Conservation (phyloP, 202 grass and related monocot species). For the Miscanthus sacchariflorus region DNA sequence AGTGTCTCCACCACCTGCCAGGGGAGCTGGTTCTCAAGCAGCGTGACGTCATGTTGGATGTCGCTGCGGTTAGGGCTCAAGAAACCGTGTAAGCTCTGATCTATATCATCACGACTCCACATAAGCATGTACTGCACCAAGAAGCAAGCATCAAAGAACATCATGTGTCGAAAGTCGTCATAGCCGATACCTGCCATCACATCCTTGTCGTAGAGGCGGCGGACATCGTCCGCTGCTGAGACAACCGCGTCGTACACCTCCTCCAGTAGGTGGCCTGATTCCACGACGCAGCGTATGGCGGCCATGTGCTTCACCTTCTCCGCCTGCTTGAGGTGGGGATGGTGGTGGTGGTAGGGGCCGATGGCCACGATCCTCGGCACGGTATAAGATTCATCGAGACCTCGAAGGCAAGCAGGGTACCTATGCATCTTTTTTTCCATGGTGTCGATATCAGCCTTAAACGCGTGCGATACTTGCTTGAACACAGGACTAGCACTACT, state of each 20-base stretch:
- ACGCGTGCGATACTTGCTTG: too few species aligned
- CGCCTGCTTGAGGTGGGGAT: not conserved
- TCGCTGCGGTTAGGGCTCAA: not conserved
- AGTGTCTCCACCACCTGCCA: not conserved
- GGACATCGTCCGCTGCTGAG: fast-evolving
- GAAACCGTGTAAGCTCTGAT: not conserved
- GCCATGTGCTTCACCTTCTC: not conserved
- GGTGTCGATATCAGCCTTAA: too few species aligned
- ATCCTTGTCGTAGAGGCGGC: not conserved
- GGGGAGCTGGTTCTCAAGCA: not conserved
- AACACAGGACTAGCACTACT: too few species aligned
- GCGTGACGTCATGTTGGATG: not conserved
- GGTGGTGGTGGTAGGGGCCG: not conserved
- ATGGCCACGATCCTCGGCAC: not conserved
- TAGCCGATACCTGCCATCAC: not conserved
- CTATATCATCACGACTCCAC: fast-evolving
- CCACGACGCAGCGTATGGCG: not conserved
- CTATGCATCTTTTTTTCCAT: not conserved
- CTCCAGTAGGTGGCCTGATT: not conserved
- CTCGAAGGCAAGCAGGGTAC: not conserved
- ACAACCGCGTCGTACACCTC: fast-evolving
- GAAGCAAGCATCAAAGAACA: not conserved
- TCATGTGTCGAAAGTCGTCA: not conserved
- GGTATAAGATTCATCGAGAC: not conserved
- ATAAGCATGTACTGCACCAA: not conserved